Evolutionary conservation across 2,329 filamentous ascomycete species (phyloP).

Genomic region (Penicillium sp.): DNA sequence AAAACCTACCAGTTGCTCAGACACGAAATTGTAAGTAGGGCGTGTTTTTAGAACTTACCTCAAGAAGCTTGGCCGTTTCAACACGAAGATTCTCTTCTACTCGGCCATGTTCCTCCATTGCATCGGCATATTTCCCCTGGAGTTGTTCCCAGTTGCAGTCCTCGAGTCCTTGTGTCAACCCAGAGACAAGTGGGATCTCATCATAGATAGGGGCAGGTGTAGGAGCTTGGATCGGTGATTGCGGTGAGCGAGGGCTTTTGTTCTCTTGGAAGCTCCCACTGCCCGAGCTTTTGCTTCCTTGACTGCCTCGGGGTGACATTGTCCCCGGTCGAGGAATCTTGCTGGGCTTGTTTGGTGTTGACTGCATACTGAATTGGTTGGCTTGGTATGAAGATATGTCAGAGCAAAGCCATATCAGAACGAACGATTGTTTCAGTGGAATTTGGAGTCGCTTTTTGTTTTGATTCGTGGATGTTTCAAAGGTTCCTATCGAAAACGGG

Average conservation of each 20-base stretch:
- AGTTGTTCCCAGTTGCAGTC: conserved; percentile 72
- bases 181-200: conserved; percentile 18
- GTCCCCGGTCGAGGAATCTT: conserved; percentile 5
- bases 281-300: conserved; percentile 10
- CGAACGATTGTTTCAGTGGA: neutral
- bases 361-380: neutral
- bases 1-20: conserved; percentile 55
- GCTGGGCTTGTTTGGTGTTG: conserved; percentile 3
- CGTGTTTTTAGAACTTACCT: conserved; percentile 38
- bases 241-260: conserved; percentile 11
- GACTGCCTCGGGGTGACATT: conserved; percentile 9
- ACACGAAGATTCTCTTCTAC: conserved; percentile 58
- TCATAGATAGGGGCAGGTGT: neutral
- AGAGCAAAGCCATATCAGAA: neutral
- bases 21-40: neutral
- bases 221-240: conserved; percentile 5
- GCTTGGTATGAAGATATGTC: neutral
- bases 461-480: neutral
- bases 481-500: neutral
- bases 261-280: conserved; percentile 1
- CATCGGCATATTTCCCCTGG: conserved; percentile 57
- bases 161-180: conserved; percentile 44
- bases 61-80: conserved; percentile 60
- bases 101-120: conserved; percentile 54
- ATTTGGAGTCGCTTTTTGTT: neutral